A percentile compares a stretch with the other conserved stretches of the same genome.
Conservation (phyloP, 495 filamentous ascomycete genomes). For the Jackrogersella multiformis region DNA sequence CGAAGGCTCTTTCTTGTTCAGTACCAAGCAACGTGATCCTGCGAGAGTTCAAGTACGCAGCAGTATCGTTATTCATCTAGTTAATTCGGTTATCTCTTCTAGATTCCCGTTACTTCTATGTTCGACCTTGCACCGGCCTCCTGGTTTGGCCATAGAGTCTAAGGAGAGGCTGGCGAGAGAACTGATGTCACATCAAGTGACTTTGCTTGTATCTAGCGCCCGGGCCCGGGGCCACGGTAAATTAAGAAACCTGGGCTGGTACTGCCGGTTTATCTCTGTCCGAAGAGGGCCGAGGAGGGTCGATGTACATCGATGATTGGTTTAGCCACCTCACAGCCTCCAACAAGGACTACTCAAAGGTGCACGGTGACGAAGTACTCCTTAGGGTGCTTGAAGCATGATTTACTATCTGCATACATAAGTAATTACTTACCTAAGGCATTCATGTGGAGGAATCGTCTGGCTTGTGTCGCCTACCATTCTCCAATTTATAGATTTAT, state of each 20-base stretch:
- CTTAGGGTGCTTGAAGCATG: neutral
- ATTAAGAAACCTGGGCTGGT: neutral
- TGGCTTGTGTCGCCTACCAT: slow-evolving; percentile 3
- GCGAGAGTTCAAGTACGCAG: neutral
- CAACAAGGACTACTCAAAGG: slow-evolving; percentile 5
- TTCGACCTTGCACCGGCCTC: neutral
- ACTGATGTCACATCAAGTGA: neutral
- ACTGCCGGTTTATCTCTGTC: slow-evolving; percentile 25
- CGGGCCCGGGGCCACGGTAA: neutral
- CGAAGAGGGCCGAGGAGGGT: slow-evolving; percentile 16
- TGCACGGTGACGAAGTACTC: neutral
- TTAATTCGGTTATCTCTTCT: neutral
- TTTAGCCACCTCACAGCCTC: slow-evolving; percentile 5
- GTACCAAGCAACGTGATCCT: neutral
- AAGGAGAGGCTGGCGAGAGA: neutral
- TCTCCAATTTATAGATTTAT: slow-evolving; percentile 14
- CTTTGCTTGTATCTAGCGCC: neutral
- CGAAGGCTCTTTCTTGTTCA: neutral
- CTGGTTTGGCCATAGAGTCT: neutral
- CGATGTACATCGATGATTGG: slow-evolving; percentile 14
- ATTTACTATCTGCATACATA: slow-evolving; percentile 15
- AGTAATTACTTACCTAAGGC: no score
- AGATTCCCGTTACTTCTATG: neutral
- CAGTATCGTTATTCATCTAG: neutral
- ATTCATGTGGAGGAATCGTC: slow-evolving; percentile 27